Evolutionary conservation across 306 rosid species (phyloP).

Genomic region (Calophaca sinica): DNA sequence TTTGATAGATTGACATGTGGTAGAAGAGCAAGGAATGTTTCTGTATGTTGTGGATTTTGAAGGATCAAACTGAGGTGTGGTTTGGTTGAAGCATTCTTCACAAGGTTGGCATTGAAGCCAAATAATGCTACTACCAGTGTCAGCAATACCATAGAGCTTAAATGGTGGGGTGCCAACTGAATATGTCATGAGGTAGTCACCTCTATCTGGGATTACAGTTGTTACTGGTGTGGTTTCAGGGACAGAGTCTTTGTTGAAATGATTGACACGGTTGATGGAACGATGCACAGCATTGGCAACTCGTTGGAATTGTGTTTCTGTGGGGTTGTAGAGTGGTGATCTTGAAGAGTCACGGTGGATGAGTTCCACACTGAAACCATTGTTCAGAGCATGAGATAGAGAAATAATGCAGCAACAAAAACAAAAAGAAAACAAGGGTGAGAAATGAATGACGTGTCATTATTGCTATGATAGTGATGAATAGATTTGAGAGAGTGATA

Average conservation of each 20-base stretch:
- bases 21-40: not conserved
- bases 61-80: constrained; percentile 53
- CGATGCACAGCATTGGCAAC: constrained; percentile 50
- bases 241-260: not conserved
- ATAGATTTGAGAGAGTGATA: too few relatives aligned
- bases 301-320: constrained; percentile 46
- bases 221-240: not conserved
- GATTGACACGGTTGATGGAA: constrained; percentile 43
- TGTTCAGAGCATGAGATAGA: not conserved
- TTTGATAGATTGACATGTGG: not conserved
- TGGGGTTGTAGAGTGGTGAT: constrained; percentile 56
- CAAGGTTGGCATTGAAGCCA: constrained; percentile 77
- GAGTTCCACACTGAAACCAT: constrained; percentile 51
- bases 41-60: constrained; percentile 48
- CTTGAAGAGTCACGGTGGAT: constrained; percentile 64
- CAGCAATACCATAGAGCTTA: constrained; percentile 49
- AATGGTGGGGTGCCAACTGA: constrained; percentile 66
- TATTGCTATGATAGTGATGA: not conserved
- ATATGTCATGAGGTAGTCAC: constrained; percentile 56
- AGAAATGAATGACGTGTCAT: not conserved
- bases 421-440: not conserved
- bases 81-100: constrained; percentile 48
- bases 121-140: constrained; percentile 65
- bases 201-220: not conserved
- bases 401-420: not conserved